phyloP scores from a whole-genome alignment of 192 early-diverging fungal genomes.

The Coemansia umbellata region DNA sequence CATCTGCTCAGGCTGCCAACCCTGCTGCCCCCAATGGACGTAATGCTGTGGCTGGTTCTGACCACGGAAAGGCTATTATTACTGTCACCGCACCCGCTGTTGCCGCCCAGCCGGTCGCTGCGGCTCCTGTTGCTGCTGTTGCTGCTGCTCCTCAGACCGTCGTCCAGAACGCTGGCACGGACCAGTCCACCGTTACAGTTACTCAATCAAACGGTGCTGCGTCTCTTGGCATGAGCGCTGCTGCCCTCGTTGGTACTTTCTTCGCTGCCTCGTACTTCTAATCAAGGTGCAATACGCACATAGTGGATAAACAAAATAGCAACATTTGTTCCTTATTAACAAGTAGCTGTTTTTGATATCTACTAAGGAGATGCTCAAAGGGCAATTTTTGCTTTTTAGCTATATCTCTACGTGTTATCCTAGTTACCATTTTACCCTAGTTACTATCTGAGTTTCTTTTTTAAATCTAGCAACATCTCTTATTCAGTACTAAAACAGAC shows the following conservation, averaged over 20 bases:
- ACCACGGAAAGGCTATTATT: conserved; percentile 20
- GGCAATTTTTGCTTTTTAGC: too few species aligned
- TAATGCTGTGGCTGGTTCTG: not conserved
- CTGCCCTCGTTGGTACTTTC: conserved; percentile 34
- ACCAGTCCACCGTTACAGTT: conserved; percentile 28
- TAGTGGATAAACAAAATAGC: not conserved
- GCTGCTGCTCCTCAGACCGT: conserved; percentile 16
- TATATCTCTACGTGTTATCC: too few species aligned
- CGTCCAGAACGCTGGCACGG: conserved; percentile 38
- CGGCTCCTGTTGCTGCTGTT: too few species aligned
- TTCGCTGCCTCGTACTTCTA: conserved; percentile 37
- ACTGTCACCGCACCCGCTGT: conserved; percentile 41
- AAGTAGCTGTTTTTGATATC: too few species aligned
- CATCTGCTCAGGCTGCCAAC: conserved; percentile 13
- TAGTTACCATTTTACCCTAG: too few species aligned
- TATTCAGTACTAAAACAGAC: conserved; percentile 5
- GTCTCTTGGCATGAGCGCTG: conserved; percentile 32
- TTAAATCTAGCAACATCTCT: conserved; percentile 3
- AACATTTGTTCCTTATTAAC: too few species aligned
- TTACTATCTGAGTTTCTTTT: too few species aligned
- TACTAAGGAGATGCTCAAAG: too few species aligned
- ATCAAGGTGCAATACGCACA: not conserved
- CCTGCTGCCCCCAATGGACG: conserved; percentile 1
- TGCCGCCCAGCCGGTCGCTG: conserved; percentile 17
- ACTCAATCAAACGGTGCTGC: conserved; percentile 30